Conservation (phyloP, 768 basidiomycete species). For the Pleurotus pulmonarius region DNA sequence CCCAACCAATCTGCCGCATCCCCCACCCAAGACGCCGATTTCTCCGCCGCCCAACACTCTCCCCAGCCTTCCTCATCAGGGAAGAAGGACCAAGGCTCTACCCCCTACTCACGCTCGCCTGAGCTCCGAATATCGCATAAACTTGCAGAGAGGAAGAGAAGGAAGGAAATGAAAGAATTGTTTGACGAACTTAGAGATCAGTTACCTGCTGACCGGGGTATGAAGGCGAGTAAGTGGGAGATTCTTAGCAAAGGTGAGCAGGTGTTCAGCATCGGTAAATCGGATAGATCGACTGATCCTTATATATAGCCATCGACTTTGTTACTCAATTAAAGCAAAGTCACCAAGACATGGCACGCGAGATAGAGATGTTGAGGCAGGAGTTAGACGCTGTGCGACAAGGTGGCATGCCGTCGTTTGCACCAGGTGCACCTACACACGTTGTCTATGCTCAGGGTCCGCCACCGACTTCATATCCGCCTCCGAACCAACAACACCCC, state of each 20-base stretch:
- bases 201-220: constrained; percentile 86
- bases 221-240: constrained; percentile 99
- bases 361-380: constrained; percentile 74
- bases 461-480: constrained; percentile 41
- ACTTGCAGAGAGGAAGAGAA: constrained; percentile 91
- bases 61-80: constrained; percentile 28
- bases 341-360: constrained; percentile 73
- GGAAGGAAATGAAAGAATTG: constrained; percentile 99
- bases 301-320: constrained; percentile 76
- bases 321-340: constrained; percentile 73
- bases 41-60: constrained; percentile 29
- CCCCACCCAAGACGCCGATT: constrained; percentile 37
- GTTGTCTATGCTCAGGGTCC: constrained; percentile 49
- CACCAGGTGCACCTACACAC: constrained; percentile 44
- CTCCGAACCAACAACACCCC: constrained; percentile 39
- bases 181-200: constrained; percentile 96
- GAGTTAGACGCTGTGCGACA: constrained; percentile 67
- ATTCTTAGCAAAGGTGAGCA: constrained; percentile 88
- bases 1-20: constrained; percentile 31
- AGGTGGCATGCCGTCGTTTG: constrained; percentile 48
- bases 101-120: constrained; percentile 93
- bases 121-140: constrained; percentile 96
- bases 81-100: constrained; percentile 47
- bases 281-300: constrained; percentile 3
- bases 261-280: background rate